Base-by-base conservation (phyloP, 805 yeast genomes). In the Metschnikowia kunwiensis region DNA sequence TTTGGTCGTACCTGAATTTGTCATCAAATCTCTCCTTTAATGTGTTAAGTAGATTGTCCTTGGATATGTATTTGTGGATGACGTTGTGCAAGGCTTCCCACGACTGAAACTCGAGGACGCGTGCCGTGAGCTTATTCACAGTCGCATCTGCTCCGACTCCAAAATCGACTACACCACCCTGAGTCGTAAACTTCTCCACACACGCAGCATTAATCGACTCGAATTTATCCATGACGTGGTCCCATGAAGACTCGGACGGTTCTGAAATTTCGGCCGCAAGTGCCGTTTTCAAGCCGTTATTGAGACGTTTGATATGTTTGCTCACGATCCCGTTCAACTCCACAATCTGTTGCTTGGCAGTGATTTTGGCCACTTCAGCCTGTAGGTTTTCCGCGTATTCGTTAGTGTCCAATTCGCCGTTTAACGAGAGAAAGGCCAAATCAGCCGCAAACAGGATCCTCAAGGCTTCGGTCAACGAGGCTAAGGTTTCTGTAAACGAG, bases 11-110 rank as follows among this genome's bases (percentile, higher is more conserved):
- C 49, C 91, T 72, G 65, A 93, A 91, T 27, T 61, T 67, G 39
- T 80, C 86, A 50, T 91, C 97, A 63, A 93, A 91, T 40, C 77
- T 67, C 42, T 86, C 94, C 54, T 86, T 79, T 54, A 91, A 60
- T 17, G 86, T 70, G 35, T 70, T 65, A 2, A 82, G 67, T 6
- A 85, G 75, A 14, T 74, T 77, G 35, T 85, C 95, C 41, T 77
- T 82, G 19, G 77, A 72, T 32, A 85, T 60, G 46, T 75, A 72
- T 38, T 82, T 83, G 47, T 73, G 80, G 29, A 83, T 68, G 17
- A 75, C 66, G 7, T 68, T 71, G 41, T 77, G 71, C 43, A 88
- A 75, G 17, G 68, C 61, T 20, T 61, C 56, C 97, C 97, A 91
- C 3, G 86, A 74, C 22, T 64, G 60, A 46, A 65, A 67, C 28